Evolutionary conservation across 805 yeast species (phyloP), one percentile per base, ranked within the genome.

Genomic region (Candida morakotiae): DNA sequence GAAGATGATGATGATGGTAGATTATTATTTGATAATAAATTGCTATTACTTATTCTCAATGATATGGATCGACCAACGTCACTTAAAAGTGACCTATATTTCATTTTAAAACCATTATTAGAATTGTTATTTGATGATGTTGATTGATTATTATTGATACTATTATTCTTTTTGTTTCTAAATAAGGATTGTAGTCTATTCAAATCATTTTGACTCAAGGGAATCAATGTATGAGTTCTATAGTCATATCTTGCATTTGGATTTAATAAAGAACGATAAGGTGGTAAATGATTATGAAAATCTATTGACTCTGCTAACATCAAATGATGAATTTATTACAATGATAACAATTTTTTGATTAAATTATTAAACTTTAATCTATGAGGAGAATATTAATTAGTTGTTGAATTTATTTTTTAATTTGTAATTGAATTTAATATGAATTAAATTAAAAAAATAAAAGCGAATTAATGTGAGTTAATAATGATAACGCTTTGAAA

Each of bases 171-270:
- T 21, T 35, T 35, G 16, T 34, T 34, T 29, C 34, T 17, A 23
- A 38, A 29, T 3, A 37, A 37, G 5, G 36, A 26, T 19, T 35
- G 35, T 15, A 43, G 24, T 26, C 40, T 25, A 44, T 49, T 56
- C 35, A 61, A 45, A 20, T 64, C 71, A 50, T 51, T 59, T 34
- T 53, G 67, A 19, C 60, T 47, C 22, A 65, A 48, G 4, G 66
- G 73, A 16, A 66, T 52, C 14, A 71, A 60, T 29, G 62, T 52
- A 43, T 70, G 79, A 4, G 71, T 64, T 34, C 60, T 56, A 52
- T 76, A 76, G 49, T 76, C 81, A 48, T 73, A 76, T 15, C 66
- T 58, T 9, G 69, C 67, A 34, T 56, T 59, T 1, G 81, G 81
- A 28, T 64, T 67, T 19, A 76, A 53, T 19, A 76, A 58, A 4